Base-by-base conservation (phyloP, 1,139 yeast genomes). In the Candida albicans region DNA sequence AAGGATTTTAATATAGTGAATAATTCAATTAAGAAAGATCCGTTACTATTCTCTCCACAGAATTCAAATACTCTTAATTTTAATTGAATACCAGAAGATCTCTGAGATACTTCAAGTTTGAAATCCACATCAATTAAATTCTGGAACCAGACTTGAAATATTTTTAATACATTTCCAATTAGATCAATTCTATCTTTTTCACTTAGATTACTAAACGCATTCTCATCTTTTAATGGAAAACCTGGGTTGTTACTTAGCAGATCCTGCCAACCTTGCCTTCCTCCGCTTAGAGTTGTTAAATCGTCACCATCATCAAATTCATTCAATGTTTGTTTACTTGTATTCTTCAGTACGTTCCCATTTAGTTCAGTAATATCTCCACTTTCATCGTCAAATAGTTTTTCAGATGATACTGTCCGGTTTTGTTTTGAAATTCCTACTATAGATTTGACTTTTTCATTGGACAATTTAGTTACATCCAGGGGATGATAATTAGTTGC, bases 251-350 rank as follows among this genome's bases (percentile, higher is more conserved):
- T 32, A 18, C 18, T 27, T 24, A 29, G 15, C 25, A 36, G 15
- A 13, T 12, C 33, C 13, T 30, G 24, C 10, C 39, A 24, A 12
- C 32, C 24, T 11, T 35, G 29, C 8, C 33, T 9, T 25, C 12
- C 25, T 12, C 58, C 60, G 40, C 48, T 52, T 43, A 58, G 52
- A 6, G 57, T 57, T 24, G 70, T 66, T 28, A 67, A 61, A 47
- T 66, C 71, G 24, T 62, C 70, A 31, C 66, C 67, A 33, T 62
- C 66, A 15, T 55, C 57, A 32, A 44, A 50, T 12, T 42, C 52
- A 8, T 27, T 28, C 28, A 45, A 31, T 3, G 34, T 27, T 35
- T 43, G 46, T 12, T 41, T 41, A 12, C 44, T 40, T 32, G 45
- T 30, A 3, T 33, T 41, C 13, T 40, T 38, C 49, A 44, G 49